Base-by-base conservation (phyloP, 2,329 filamentous ascomycete genomes). In the Penicillium sp. region DNA sequence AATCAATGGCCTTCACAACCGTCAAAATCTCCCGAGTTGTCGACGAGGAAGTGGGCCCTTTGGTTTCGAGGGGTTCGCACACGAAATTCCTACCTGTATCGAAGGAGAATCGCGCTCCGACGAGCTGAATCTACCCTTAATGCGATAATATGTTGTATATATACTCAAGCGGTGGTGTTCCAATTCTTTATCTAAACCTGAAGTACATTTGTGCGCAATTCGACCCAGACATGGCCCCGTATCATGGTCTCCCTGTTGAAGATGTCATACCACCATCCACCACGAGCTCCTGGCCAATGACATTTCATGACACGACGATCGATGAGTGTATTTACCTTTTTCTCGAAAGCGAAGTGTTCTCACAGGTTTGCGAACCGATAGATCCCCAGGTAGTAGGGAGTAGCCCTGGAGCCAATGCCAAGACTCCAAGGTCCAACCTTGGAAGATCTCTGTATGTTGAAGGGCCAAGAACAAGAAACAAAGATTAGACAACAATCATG, bases 361-460 rank as follows among this genome's bases (percentile, higher is more conserved):
- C n/a, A n/a, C n/a, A n/a, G n/a, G n/a, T n/a, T n/a, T n/a, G n/a
- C n/a, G n/a, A n/a, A n/a, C n/a, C n/a, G n/a, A n/a, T n/a, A n/a
- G n/a, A n/a, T n/a, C n/a, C n/a, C n/a, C n/a, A n/a, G n/a, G n/a
- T n/a, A n/a, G n/a, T n/a, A n/a, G n/a, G n/a, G n/a, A n/a, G n/a
- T n/a, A n/a, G n/a, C n/a, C n/a, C n/a, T n/a, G n/a, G n/a, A n/a
- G n/a, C n/a, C n/a, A n/a, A n/a, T n/a, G n/a, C n/a, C n/a, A n/a
- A n/a, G n/a, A n/a, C n/a, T n/a, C n/a, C n/a, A n/a, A n/a, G n/a
- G n/a, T n/a, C n/a, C n/a, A n/a, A n/a, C n/a, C n/a, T n/a, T n/a
- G 82, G 82, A 0, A 83, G 78, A 0, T 84, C 79, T 0, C 76
- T 76, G 59, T 85, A 76, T 76, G 59, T 85, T 85, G 32, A 84